Percentiles rank a stretch among this genome's conserved stretches.
phyloP scores from a whole-genome alignment of 75 land plant species.

The Ceratopteris richardii region DNA sequence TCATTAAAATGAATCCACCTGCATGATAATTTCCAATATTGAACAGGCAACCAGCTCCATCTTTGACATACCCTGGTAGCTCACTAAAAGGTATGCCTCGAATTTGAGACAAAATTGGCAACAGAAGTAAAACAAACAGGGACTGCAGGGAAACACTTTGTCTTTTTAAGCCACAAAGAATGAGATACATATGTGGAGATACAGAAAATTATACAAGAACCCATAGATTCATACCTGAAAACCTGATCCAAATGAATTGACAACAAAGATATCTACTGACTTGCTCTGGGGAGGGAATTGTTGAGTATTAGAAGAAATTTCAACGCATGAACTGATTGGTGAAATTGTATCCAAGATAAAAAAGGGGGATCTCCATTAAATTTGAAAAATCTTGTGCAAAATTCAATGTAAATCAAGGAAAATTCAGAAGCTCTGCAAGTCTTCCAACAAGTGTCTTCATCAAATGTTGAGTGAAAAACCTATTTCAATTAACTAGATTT shows the following conservation, averaged over 20 bases:
- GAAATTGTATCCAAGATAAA: no score
- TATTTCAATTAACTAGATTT: no score
- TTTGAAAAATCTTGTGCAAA: no score
- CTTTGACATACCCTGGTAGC: constrained; percentile 52
- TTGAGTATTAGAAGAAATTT: no score
- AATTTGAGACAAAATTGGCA: constrained; percentile 70
- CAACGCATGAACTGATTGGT: no score
- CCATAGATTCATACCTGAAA: constrained; percentile 45
- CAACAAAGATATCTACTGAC: constrained; percentile 80
- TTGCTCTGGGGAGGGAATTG: constrained; percentile 65
- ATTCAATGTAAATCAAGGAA: no score
- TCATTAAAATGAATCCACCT: background rate
- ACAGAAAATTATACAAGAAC: background rate
- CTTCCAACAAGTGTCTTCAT: no score
- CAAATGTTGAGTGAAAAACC: no score
- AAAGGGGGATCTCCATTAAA: no score
- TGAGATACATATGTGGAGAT: background rate
- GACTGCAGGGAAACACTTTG: constrained; percentile 45
- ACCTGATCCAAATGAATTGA: constrained; percentile 90
- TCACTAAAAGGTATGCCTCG: constrained; percentile 68
- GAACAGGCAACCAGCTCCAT: constrained; percentile 74
- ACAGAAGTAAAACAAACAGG: constrained; percentile 67
- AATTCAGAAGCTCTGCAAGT: no score
- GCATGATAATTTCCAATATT: constrained; percentile 35
- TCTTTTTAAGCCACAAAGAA: background rate